Evolutionary conservation across 2,329 filamentous ascomycete species (phyloP).

Genomic region (Colletotrichum tofieldiae): DNA sequence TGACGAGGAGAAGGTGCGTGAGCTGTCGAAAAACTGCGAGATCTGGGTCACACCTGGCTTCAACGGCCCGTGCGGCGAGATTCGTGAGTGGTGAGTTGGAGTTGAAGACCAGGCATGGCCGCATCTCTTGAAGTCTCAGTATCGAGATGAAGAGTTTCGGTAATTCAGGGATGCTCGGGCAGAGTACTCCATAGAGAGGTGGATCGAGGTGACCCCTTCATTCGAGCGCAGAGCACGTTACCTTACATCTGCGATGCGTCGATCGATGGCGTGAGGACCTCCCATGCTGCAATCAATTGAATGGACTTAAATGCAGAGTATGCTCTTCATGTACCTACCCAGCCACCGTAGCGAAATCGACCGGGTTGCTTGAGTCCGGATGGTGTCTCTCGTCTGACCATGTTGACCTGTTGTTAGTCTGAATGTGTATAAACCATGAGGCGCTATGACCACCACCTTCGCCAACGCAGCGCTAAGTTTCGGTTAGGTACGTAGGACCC

Average conservation of each 20-base stretch:
- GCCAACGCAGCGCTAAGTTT: conserved; percentile 21
- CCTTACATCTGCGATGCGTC: background rate
- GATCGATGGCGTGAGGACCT: background rate
- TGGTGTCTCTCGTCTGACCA: background rate
- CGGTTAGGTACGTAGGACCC: conserved; percentile 30
- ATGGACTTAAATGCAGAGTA: background rate
- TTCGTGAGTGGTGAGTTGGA: conserved; percentile 73
- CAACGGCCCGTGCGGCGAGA: conserved; percentile 73
- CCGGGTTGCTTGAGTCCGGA: background rate
- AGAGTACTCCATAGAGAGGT: conserved; percentile 6
- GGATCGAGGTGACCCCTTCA: conserved; percentile 15
- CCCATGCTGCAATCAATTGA: no score
- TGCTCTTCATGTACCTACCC: background rate
- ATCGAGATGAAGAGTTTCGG: conserved; percentile 6
- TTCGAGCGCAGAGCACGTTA: background rate
- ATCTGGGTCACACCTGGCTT: conserved; percentile 75
- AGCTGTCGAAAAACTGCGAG: conserved; percentile 64
- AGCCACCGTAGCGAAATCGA: background rate
- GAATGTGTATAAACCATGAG: background rate
- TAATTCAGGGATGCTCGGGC: background rate
- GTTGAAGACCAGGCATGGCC: background rate
- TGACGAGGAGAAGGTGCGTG: conserved; percentile 74
- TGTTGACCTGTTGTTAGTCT: background rate
- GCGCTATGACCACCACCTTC: conserved; percentile 18
- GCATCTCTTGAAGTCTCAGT: background rate